Conservation (phyloP, 805 yeast species). For the Ogataea pini region DNA sequence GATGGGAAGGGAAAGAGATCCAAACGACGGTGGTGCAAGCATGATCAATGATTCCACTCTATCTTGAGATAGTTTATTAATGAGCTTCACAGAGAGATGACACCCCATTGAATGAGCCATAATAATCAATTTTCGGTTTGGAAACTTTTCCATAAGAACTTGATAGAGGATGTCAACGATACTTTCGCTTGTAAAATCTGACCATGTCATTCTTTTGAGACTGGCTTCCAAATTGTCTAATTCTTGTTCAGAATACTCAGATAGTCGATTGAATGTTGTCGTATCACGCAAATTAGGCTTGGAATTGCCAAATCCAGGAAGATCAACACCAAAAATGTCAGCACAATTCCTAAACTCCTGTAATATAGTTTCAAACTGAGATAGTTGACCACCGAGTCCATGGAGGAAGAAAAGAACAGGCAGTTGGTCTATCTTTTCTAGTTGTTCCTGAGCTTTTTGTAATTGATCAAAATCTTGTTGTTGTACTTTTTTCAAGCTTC, state of each 20-base stretch:
- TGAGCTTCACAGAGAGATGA: conserved; percentile 44
- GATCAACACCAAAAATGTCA: conserved; percentile 69
- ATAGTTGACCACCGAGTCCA: conserved; percentile 88
- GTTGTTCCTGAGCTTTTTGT: conserved; percentile 23
- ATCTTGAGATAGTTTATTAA: conserved; percentile 37
- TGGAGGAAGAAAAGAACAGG: conserved; percentile 74
- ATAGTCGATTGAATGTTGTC: conserved; percentile 21
- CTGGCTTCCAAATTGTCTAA: conserved; percentile 28
- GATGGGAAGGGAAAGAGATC: conserved; percentile 19
- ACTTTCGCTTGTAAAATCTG: conserved; percentile 43
- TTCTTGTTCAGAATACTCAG: conserved; percentile 26
- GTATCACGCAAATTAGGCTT: conserved; percentile 24
- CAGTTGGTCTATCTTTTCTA: conserved; percentile 42
- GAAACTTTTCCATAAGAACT: conserved; percentile 41
- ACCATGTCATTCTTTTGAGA: conserved; percentile 37
- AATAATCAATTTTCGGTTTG: conserved; percentile 45
- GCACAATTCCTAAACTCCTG: conserved; percentile 62
- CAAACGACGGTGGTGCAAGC: conserved; percentile 46
- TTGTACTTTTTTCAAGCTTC: conserved; percentile 24
- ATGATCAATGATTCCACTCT: conserved; percentile 50
- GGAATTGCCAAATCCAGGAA: conserved; percentile 85
- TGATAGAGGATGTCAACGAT: conserved; percentile 43
- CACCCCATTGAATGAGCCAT: conserved; percentile 63
- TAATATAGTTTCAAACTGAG: conserved; percentile 78
- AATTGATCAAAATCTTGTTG: conserved; percentile 18